Percentiles rank a stretch among this genome's conserved stretches.
Conservation (phyloP, 2,329 filamentous ascomycete species). For the Chrysoporthe deuterocubensis region DNA sequence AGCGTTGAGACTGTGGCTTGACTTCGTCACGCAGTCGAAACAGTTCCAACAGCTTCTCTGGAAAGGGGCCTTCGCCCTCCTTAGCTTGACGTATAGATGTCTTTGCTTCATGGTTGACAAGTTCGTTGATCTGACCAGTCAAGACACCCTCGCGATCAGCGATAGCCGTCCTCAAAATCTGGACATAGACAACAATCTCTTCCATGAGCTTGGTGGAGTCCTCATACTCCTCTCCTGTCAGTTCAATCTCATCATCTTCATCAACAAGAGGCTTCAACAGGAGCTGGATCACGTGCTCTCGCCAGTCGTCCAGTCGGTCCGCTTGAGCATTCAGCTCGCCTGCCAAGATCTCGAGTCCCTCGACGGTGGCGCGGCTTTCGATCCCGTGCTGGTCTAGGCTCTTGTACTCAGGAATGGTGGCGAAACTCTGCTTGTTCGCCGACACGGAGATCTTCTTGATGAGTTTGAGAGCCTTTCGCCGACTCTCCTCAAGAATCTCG, state of each 20-base stretch:
- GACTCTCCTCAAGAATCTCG: conserved; percentile 72
- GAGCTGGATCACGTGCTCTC: conserved; percentile 71
- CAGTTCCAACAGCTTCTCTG: conserved; percentile 62
- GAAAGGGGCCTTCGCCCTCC: conserved; percentile 70
- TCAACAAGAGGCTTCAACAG: conserved; percentile 80
- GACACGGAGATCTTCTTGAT: conserved; percentile 67
- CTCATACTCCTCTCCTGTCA: conserved; percentile 88
- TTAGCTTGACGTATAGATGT: conserved; percentile 63
- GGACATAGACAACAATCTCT: conserved; percentile 84
- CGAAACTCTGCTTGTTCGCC: conserved; percentile 58
- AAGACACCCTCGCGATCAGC: conserved; percentile 79
- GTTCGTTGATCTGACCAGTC: conserved; percentile 75
- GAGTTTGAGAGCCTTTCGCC: conserved; percentile 60
- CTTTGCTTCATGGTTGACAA: conserved; percentile 74
- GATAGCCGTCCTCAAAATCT: conserved; percentile 73
- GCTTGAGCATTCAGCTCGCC: conserved; percentile 74
- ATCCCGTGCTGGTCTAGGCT: conserved; percentile 64
- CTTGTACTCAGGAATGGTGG: conserved; percentile 65
- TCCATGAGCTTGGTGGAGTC: conserved; percentile 87
- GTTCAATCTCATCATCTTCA: conserved; percentile 69
- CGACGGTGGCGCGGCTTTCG: conserved; percentile 69
- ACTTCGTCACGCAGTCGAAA: conserved; percentile 50
- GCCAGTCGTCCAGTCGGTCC: conserved; percentile 72
- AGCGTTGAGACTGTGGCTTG: conserved; percentile 51
- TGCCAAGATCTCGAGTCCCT: conserved; percentile 68